Evolutionary conservation across 2,329 filamentous ascomycete genomes (phyloP).

Genomic region (Salinomyces thailandicus): DNA sequence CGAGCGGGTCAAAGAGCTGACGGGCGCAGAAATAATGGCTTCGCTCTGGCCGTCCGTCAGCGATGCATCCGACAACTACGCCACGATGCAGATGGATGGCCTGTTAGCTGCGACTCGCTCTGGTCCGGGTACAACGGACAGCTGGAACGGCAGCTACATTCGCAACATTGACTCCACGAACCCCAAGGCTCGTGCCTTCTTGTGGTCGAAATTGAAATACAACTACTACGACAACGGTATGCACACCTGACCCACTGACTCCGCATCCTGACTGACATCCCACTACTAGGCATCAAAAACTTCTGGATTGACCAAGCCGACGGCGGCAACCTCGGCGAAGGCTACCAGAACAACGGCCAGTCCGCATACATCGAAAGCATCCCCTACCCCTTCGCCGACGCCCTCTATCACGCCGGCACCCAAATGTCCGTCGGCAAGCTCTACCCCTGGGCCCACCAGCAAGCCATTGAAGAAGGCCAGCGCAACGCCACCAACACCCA

Average conservation of each 20-base stretch:
- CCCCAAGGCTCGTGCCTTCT: conserved; percentile 20
- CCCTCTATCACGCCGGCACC: conserved; percentile 23
- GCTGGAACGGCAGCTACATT: conserved; percentile 24
- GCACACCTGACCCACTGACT: background rate
- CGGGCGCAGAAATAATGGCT: conserved; percentile 26
- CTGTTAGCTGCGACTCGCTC: conserved; percentile 20
- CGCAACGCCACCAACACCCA: conserved; percentile 20
- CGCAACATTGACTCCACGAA: conserved; percentile 26
- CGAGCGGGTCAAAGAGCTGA: conserved; percentile 20
- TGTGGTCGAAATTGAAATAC: conserved; percentile 20
- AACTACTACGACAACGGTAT: conserved; percentile 22
- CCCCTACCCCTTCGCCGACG: conserved; percentile 22
- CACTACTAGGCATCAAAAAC: conserved; percentile 20
- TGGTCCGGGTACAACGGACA: conserved; percentile 22
- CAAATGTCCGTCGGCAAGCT: conserved; percentile 21
- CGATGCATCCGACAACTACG: conserved; percentile 21
- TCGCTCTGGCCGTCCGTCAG: conserved; percentile 25
- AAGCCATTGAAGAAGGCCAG: conserved; percentile 22
- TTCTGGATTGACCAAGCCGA: conserved; percentile 29
- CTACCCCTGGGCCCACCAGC: conserved; percentile 25
- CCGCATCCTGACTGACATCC: background rate
- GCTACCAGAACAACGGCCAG: conserved; percentile 30
- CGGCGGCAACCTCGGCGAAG: conserved; percentile 29
- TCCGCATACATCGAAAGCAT: conserved; percentile 21
- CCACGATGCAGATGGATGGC: conserved; percentile 19